A percentile compares a stretch with the other conserved stretches of the same genome.
phyloP scores from a whole-genome alignment of 805 yeast species.

The Suhomyces xylopsoci region DNA sequence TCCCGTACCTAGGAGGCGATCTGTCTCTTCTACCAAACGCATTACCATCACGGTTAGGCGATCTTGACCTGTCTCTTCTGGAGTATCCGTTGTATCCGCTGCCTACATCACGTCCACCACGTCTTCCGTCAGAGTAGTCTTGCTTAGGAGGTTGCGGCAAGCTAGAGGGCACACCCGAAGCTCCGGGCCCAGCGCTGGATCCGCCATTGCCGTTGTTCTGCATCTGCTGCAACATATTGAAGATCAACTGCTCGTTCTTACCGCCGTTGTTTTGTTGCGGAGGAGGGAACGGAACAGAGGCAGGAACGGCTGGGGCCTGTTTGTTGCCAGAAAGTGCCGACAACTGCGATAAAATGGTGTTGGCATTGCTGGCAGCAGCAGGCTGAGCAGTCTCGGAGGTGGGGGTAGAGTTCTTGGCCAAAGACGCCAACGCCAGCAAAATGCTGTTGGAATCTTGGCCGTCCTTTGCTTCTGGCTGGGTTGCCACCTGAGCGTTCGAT shows the following conservation, averaged over 20 bases:
- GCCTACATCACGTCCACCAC: slow-evolving; percentile 28
- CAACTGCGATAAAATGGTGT: slow-evolving; percentile 41
- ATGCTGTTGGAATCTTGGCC: slow-evolving; percentile 54
- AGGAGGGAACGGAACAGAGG: slow-evolving; percentile 12
- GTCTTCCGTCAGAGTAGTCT: slow-evolving; percentile 21
- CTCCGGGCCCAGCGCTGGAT: slow-evolving; percentile 4
- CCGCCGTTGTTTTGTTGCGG: slow-evolving; percentile 3
- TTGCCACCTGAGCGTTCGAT: slow-evolving; percentile 21
- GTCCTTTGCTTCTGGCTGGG: slow-evolving; percentile 11
- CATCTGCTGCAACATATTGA: slow-evolving; percentile 55
- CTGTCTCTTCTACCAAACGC: slow-evolving; percentile 21
- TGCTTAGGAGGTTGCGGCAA: slow-evolving; percentile 6
- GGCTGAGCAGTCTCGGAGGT: slow-evolving; percentile 25
- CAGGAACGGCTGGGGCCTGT: slow-evolving; percentile 5
- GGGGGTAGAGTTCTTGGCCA: slow-evolving; percentile 45
- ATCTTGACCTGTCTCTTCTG: slow-evolving; percentile 53
- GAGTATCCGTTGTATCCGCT: slow-evolving; percentile 36
- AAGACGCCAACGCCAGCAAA: slow-evolving; percentile 65
- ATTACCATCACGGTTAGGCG: slow-evolving; percentile 38
- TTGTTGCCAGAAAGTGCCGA: slow-evolving; percentile 35
- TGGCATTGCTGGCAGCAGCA: slow-evolving; percentile 25
- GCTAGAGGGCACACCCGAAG: slow-evolving; percentile 4
- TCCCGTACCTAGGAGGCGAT: slow-evolving; percentile 25
- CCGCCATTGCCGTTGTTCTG: slow-evolving; percentile 21
- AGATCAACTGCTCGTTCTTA: slow-evolving; percentile 35